Evolutionary conservation across 495 filamentous ascomycete genomes (phyloP).

Genomic region (Neurospora sp.): DNA sequence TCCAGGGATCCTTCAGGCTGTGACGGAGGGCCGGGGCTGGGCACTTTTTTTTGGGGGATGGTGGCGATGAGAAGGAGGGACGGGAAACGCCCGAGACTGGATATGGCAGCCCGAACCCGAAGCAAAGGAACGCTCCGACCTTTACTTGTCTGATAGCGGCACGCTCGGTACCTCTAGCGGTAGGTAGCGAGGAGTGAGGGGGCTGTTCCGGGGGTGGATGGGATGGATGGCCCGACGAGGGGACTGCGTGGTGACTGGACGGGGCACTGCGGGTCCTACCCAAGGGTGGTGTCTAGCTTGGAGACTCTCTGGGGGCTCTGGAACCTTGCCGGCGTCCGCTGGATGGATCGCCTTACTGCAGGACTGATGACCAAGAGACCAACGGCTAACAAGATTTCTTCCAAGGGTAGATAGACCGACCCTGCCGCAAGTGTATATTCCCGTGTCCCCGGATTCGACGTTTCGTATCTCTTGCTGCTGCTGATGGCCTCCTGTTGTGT

Average conservation of each 20-base stretch:
- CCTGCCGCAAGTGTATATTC: neutral
- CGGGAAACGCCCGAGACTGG: constrained; percentile 13
- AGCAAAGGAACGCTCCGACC: constrained; percentile 13
- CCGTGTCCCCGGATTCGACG: constrained; percentile 19
- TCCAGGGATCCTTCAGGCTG: constrained; percentile 36
- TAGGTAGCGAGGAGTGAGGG: neutral
- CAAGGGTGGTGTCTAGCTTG: constrained; percentile 1
- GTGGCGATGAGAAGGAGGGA: constrained; percentile 13
- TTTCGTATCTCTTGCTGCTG: neutral
- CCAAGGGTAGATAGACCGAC: neutral
- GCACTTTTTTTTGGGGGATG: neutral
- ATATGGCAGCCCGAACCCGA: constrained; percentile 17
- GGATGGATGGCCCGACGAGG: neutral
- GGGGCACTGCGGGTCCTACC: constrained; percentile 18
- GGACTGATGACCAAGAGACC: neutral
- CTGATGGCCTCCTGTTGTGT: neutral
- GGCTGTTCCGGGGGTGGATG: neutral
- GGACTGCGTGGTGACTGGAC: constrained; percentile 1
- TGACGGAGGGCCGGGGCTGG: constrained; percentile 32
- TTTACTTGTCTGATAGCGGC: constrained; percentile 8
- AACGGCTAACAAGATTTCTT: constrained; percentile 1
- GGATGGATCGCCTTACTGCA: constrained; percentile 24
- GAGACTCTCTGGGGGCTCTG: constrained; percentile 11
- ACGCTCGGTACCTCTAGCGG: neutral
- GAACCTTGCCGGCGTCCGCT: constrained; percentile 2